phyloP scores from a whole-genome alignment of 2,329 filamentous ascomycete species.

The Hymenoscyphus infarciens region DNA sequence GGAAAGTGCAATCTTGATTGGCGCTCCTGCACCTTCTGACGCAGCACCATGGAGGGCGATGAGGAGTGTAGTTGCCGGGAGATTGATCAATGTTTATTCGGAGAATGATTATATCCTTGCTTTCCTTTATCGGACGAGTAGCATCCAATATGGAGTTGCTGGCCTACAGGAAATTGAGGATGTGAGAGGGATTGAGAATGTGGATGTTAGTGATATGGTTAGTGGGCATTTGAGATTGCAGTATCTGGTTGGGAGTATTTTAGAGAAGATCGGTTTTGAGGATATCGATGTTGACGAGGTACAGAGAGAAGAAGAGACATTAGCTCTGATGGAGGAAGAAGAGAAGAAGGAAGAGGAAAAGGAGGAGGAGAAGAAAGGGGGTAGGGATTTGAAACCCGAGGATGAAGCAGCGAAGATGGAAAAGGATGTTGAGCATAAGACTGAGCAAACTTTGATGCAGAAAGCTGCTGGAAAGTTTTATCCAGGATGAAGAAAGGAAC shows the following conservation, averaged over 20 bases:
- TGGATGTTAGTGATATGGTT: constrained; percentile 59
- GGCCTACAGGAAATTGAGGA: constrained; percentile 72
- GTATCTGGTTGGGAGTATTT: constrained; percentile 61
- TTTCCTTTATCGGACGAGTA: constrained; percentile 81
- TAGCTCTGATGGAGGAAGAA: constrained; percentile 41
- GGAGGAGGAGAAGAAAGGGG: constrained; percentile 31
- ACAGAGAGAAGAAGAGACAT: constrained; percentile 42
- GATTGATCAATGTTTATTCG: constrained; percentile 88
- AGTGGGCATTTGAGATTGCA: constrained; percentile 69
- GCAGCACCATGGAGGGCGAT: constrained; percentile 72
- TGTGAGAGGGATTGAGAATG: constrained; percentile 62
- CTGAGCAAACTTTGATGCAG: constrained; percentile 28
- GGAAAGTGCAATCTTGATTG: constrained; percentile 71
- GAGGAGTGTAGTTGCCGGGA: constrained; percentile 73
- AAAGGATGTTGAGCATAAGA: constrained; percentile 29
- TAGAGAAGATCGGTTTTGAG: constrained; percentile 66
- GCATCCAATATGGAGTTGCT: constrained; percentile 77
- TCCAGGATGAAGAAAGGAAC: constrained; percentile 12
- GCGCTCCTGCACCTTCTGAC: constrained; percentile 72
- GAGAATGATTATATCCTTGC: constrained; percentile 83
- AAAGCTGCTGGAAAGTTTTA: constrained; percentile 27
- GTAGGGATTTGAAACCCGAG: constrained; percentile 29
- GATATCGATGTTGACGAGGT: constrained; percentile 42
- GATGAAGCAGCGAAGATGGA: constrained; percentile 36
- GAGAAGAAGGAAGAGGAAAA: constrained; percentile 41